Percentiles rank a stretch among this genome's conserved stretches.
phyloP scores from a whole-genome alignment of 768 basidiomycete species.

The Pleurotus ostreatus region DNA sequence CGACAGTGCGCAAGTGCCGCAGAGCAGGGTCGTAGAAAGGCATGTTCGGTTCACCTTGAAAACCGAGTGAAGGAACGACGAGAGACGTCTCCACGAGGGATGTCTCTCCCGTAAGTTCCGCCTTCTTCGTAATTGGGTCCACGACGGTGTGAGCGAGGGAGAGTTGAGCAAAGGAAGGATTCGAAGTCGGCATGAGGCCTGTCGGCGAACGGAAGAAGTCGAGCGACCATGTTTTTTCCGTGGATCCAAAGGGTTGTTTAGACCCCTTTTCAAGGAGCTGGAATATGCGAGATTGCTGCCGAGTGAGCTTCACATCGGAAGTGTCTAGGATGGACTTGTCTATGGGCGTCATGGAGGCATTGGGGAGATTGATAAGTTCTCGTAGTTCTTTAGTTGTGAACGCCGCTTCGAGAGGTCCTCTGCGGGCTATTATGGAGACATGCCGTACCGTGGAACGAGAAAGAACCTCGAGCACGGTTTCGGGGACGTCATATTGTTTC shows the following conservation, averaged over 20 bases:
- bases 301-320: conserved; percentile 30
- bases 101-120: conserved; percentile 52
- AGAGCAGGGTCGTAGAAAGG: conserved; percentile 57
- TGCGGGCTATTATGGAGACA: conserved; percentile 79
- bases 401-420: conserved; percentile 85
- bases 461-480: conserved; percentile 66
- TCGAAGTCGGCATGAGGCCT: conserved; percentile 25
- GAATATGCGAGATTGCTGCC: conserved; percentile 64
- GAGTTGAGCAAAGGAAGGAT: conserved; percentile 31
- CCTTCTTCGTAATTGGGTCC: conserved; percentile 41
- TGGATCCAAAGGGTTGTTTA: conserved; percentile 40
- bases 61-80: conserved; percentile 86
- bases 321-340: conserved; percentile 37
- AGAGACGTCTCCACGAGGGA: conserved; percentile 62
- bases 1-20: conserved; percentile 50
- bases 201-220: conserved; percentile 78
- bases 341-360: conserved; percentile 66
- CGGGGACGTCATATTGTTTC: conserved; percentile 73
- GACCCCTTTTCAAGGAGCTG: conserved; percentile 68
- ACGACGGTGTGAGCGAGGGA: conserved; percentile 59
- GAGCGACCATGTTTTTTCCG: conserved; percentile 71
- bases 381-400: conserved; percentile 93
- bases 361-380: conserved; percentile 69
- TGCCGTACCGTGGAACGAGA: conserved; percentile 58
- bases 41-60: conserved; percentile 60